These are phyloP conservation scores for Trichoderma cornu-damae DNA, from an alignment of 2,329 filamentous ascomycete species.

Conservation along the genomic window DNA sequence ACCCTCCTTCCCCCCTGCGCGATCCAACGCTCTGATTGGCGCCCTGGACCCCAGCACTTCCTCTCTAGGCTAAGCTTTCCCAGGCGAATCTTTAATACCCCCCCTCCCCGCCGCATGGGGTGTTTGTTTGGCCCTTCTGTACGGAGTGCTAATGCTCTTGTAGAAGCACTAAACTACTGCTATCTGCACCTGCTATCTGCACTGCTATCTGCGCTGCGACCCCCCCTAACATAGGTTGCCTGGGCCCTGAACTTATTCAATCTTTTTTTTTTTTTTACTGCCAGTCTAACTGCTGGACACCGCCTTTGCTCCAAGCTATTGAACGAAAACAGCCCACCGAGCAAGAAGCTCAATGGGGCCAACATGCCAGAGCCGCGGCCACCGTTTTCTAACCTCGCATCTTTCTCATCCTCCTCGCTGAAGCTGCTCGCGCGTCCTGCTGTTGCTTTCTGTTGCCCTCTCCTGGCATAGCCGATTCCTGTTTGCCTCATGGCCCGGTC, in stretches of 20 bases:
- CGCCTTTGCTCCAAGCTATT: slow-evolving; percentile 14
- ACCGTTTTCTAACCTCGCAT: neutral
- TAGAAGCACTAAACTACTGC: too few relatives aligned
- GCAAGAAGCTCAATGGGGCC: neutral
- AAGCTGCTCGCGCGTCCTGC: too few relatives aligned
- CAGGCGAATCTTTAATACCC: neutral
- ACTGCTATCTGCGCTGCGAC: neutral
- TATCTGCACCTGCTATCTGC: too few relatives aligned
- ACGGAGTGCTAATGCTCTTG: too few relatives aligned
- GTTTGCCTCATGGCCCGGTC: slow-evolving; percentile 12
- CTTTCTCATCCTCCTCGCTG: neutral
- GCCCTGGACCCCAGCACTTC: neutral
- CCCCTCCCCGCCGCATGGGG: neutral
- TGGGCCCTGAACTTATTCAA: neutral
- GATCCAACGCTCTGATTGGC: neutral
- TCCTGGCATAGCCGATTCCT: neutral
- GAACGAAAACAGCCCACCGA: slow-evolving; percentile 10
- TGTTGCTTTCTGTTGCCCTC: too few relatives aligned
- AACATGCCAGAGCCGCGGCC: neutral
- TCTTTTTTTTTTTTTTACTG: neutral
- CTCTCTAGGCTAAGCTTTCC: slow-evolving; percentile 1
- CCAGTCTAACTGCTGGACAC: slow-evolving; percentile 5
- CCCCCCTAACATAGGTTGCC: neutral
- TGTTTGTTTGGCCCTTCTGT: neutral
- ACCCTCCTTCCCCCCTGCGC: neutral